Percentiles rank a stretch among this genome's conserved stretches.
Evolutionary conservation across 768 basidiomycete species (phyloP).

Genomic region (Stropharia rugosoannulata): DNA sequence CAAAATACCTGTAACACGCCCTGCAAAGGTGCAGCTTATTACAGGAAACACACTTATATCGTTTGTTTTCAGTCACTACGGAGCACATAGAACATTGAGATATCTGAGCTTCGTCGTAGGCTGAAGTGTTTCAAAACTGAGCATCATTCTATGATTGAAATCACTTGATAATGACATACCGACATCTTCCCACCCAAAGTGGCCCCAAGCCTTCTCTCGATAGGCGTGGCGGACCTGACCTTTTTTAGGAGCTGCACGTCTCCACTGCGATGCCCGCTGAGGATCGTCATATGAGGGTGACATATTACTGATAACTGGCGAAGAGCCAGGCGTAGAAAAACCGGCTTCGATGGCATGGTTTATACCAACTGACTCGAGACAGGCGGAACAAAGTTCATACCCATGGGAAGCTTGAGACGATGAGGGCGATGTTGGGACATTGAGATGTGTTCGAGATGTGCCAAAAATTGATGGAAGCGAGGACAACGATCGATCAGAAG

Average conservation of each 20-base stretch:
- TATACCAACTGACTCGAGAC: slow-evolving; percentile 77
- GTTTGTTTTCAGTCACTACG: slow-evolving; percentile 53
- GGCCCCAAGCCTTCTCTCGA: slow-evolving; percentile 84
- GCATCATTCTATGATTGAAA: neutral
- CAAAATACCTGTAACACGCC: slow-evolving; percentile 71
- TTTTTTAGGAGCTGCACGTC: slow-evolving; percentile 71
- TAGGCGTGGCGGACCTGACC: slow-evolving; percentile 84
- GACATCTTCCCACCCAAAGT: slow-evolving; percentile 83
- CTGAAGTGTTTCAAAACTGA: slow-evolving; percentile 18
- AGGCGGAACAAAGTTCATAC: slow-evolving; percentile 83
- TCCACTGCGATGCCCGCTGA: slow-evolving; percentile 53
- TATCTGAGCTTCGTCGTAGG: slow-evolving; percentile 68
- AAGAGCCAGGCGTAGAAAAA: slow-evolving; percentile 43
- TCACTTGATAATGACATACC: slow-evolving; percentile 49
- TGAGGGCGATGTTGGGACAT: slow-evolving; percentile 16
- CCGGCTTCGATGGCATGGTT: slow-evolving; percentile 70
- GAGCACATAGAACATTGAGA: slow-evolving; percentile 83
- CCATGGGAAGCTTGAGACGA: slow-evolving; percentile 37
- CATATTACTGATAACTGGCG: slow-evolving; percentile 37
- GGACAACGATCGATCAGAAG: slow-evolving; percentile 34
- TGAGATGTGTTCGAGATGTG: slow-evolving; percentile 17
- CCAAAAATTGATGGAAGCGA: slow-evolving; percentile 17
- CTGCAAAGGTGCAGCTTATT: slow-evolving; percentile 78
- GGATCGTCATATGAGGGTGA: slow-evolving; percentile 57
- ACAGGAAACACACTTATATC: slow-evolving; percentile 88